Evolutionary conservation across 805 yeast species (phyloP).

Genomic region (Metschnikowia bowlesiae): DNA sequence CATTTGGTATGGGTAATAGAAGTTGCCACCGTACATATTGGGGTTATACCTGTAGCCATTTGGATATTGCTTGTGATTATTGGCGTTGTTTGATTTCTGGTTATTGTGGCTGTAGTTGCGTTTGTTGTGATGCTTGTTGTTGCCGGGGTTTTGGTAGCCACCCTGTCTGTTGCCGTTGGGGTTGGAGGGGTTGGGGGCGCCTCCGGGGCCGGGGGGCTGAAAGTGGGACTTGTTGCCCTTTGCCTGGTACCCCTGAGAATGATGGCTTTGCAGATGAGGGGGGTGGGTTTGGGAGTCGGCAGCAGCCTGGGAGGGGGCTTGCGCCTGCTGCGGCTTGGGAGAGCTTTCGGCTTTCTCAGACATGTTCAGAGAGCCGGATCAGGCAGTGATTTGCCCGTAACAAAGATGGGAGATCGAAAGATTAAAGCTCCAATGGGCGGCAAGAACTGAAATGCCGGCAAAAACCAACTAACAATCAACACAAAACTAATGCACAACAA

Average conservation of each 20-base stretch:
- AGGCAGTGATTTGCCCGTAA: neutral
- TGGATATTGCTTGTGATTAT: constrained; percentile 16
- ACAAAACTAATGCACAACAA: constrained; percentile 1
- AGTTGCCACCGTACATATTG: constrained; percentile 12
- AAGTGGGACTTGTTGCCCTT: constrained; percentile 1
- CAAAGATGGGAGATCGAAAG: neutral
- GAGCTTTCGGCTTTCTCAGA: constrained; percentile 10
- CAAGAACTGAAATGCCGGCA: constrained; percentile 2
- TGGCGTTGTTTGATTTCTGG: constrained; percentile 7
- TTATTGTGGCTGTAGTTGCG: constrained; percentile 8
- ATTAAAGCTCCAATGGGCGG: neutral
- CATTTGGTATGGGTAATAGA: constrained; percentile 15
- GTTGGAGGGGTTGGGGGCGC: constrained; percentile 1
- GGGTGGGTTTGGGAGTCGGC: neutral
- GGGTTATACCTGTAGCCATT: constrained; percentile 11
- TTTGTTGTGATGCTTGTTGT: constrained; percentile 14
- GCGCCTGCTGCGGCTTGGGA: constrained; percentile 4
- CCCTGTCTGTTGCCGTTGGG: constrained; percentile 10
- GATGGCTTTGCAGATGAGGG: constrained; percentile 5
- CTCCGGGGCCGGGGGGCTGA: neutral
- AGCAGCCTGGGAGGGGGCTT: neutral
- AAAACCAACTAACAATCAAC: constrained; percentile 2
- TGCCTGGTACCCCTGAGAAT: constrained; percentile 6
- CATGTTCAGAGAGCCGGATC: constrained; percentile 4
- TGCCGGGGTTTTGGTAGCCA: constrained; percentile 17